phyloP scores from a whole-genome alignment of 208 protist species.

The Blastocrithidia nonstop region DNA sequence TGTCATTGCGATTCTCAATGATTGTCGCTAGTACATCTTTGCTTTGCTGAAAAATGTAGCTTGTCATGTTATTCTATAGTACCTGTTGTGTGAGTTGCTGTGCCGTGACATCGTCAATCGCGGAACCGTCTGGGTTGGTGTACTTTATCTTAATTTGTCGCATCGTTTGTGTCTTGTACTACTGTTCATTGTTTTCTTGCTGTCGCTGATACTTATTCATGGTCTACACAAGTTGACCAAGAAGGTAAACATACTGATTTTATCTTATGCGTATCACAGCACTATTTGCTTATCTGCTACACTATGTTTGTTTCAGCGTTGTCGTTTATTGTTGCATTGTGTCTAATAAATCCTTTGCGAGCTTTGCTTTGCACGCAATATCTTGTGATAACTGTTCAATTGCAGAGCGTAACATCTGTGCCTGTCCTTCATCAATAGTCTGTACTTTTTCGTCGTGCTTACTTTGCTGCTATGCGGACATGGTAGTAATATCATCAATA shows the following conservation, averaged over 20 bases:
- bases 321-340: constrained; percentile 42
- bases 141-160: constrained; percentile 87
- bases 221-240: constrained; percentile 16
- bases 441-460: constrained; percentile 62
- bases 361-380: constrained; percentile 20
- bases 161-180: constrained; percentile 63
- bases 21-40: constrained; percentile 70
- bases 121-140: constrained; percentile 58
- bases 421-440: constrained; percentile 38
- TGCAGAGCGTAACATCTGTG: constrained; percentile 30
- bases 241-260: constrained; percentile 62
- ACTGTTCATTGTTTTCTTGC: constrained; percentile 34
- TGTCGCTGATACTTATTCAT: constrained; percentile 58
- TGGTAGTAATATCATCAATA: constrained; percentile 16
- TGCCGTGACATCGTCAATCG: constrained; percentile 56
- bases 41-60: constrained; percentile 78
- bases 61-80: constrained; percentile 60
- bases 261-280: constrained; percentile 77
- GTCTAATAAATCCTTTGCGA: constrained; percentile 23
- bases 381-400: constrained; percentile 38
- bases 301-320: constrained; percentile 41
- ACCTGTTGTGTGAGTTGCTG: constrained; percentile 60
- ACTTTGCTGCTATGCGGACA: constrained; percentile 28
- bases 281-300: constrained; percentile 37
- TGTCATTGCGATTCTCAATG: constrained; percentile 81